Evolutionary conservation across 768 basidiomycete species (phyloP), one percentile per base, ranked within the genome.

Genomic region (Mycena capillaripes): DNA sequence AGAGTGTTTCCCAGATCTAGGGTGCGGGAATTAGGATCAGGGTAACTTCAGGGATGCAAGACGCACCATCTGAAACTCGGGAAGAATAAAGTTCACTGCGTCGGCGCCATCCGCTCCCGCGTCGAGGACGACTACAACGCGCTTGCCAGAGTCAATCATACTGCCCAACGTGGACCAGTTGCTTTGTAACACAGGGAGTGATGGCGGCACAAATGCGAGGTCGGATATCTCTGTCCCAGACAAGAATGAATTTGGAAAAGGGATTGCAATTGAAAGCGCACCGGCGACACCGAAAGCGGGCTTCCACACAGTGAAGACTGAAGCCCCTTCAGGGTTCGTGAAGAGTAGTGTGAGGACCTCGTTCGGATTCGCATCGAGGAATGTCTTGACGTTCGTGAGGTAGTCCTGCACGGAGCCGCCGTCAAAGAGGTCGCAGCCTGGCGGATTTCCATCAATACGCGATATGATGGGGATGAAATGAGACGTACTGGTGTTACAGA

Each of bases 401-500:
- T 90, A 91, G 68, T 83, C 81, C 2, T 78, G 76, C 0, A 87
- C 86, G 5, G 80, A 78, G 27, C 90, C 89, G 7, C 90, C 89
- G 64, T 91, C 88, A 70, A 89, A 90, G 11, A 91, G 82, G 6
- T 83, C 84, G 71, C 85, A 86, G 67, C 77, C 84, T 85, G 29
- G 56, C 55, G 8, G 17, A 8, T 12, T 6, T 36, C 34, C n/a
- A n/a, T n/a, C n/a, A n/a, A n/a, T n/a, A n/a, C n/a, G n/a, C n/a
- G n/a, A n/a, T n/a, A n/a, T n/a, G n/a, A n/a, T n/a, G n/a, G n/a
- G n/a, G n/a, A n/a, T n/a, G n/a, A n/a, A n/a, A n/a, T n/a, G n/a
- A n/a, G n/a, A n/a, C 89, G 73, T 76, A 90, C 86, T 88, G 5
- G 90, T 90, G 77, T 93, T 92, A 78, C 92, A 94, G 75, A 93